Conservation (phyloP, 2,329 filamentous ascomycete genomes). For the Xylariaceae sp. region DNA sequence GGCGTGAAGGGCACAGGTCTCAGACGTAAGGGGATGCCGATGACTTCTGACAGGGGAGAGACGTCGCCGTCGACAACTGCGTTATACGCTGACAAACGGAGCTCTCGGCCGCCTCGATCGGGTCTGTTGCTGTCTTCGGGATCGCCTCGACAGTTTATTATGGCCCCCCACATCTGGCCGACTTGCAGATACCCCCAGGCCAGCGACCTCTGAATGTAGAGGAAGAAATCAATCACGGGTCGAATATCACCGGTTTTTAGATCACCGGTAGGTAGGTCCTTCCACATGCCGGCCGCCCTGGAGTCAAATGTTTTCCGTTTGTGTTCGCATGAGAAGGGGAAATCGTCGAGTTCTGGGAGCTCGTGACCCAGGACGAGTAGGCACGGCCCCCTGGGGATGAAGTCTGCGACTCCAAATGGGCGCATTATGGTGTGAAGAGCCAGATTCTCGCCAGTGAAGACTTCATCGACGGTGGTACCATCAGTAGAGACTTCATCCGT, state of each 20-base stretch:
- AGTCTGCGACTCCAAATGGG: background rate
- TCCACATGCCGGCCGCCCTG: background rate
- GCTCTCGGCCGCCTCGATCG: background rate
- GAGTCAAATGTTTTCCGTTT: background rate
- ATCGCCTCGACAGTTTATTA: background rate
- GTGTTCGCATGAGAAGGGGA: background rate
- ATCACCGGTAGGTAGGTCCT: background rate
- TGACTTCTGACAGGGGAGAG: background rate
- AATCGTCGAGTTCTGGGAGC: background rate
- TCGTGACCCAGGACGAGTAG: background rate
- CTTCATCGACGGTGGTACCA: too few species aligned
- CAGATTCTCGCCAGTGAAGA: background rate
- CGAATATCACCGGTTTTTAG: background rate
- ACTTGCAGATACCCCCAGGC: background rate
- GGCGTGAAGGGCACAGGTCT: background rate
- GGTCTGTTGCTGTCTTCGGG: background rate
- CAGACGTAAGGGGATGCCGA: background rate
- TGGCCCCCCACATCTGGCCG: background rate
- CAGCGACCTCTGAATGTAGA: background rate
- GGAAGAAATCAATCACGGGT: background rate
- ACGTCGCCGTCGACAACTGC: background rate
- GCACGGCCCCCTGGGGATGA: background rate
- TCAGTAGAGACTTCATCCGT: too few species aligned
- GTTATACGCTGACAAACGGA: background rate
- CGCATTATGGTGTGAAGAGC: background rate